A percentile compares a stretch with the other conserved stretches of the same genome.
Evolutionary conservation across 805 yeast genomes (phyloP).

Genomic region (Cyberlindnera subsufficiens): DNA sequence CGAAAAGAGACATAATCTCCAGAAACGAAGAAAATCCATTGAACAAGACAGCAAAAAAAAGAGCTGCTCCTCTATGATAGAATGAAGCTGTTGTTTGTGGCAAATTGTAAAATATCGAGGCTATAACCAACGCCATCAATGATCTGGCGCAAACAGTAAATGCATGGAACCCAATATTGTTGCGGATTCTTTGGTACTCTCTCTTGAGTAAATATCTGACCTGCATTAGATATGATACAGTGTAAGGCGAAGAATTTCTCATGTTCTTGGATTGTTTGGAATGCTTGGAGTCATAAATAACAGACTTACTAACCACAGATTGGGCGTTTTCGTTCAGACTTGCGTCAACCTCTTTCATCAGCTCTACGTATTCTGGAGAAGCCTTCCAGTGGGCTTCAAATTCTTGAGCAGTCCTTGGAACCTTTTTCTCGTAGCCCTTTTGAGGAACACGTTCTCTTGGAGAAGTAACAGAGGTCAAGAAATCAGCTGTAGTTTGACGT

Average conservation of each 20-base stretch:
- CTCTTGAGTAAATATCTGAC: slow-evolving; percentile 39
- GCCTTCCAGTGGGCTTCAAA: slow-evolving; percentile 45
- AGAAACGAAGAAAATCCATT: slow-evolving; percentile 58
- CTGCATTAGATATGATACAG: slow-evolving; percentile 47
- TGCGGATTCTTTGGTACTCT: slow-evolving; percentile 42
- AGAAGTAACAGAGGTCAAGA: slow-evolving; percentile 48
- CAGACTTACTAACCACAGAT: slow-evolving; percentile 31
- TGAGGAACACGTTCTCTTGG: slow-evolving; percentile 42
- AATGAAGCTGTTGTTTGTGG: slow-evolving; percentile 38
- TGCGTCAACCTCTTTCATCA: slow-evolving; percentile 9
- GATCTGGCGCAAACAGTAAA: slow-evolving; percentile 39
- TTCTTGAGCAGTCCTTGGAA: slow-evolving; percentile 48
- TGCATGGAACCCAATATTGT: slow-evolving; percentile 41
- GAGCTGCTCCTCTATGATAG: slow-evolving; percentile 52
- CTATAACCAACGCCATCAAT: slow-evolving; percentile 47
- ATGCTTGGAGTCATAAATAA: slow-evolving; percentile 36
- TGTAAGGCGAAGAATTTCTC: slow-evolving; percentile 42
- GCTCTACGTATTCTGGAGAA: slow-evolving; percentile 33
- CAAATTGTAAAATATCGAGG: slow-evolving; percentile 55
- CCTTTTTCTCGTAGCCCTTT: slow-evolving; percentile 39
- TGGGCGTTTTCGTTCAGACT: slow-evolving; percentile 24
- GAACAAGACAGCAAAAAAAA: slow-evolving; percentile 63
- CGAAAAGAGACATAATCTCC: slow-evolving; percentile 37
- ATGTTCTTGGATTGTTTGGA: slow-evolving; percentile 47
- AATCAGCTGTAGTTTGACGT: slow-evolving; percentile 57